Evolutionary conservation across 1,284 basidiomycete species (phyloP), one percentile per base, ranked within the genome.

Genomic region (Naganishia cerealis): DNA sequence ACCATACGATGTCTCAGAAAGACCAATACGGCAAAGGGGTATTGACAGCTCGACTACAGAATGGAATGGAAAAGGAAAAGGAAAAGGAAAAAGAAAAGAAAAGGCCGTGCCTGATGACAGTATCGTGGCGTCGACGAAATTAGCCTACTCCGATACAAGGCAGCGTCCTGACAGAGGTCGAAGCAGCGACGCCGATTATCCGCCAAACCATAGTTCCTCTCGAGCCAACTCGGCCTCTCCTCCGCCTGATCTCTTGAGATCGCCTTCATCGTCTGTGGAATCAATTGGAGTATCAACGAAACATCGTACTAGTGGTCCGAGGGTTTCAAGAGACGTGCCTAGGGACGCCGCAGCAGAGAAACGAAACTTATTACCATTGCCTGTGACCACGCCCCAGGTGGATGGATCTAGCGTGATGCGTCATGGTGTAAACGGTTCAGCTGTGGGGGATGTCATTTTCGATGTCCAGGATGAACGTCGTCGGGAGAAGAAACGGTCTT

Each of bases 201-300:
- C 62, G 52, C 40, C 48, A 12, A 55, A 58, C 15, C 16, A 40
- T 29, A 42, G 50, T 3, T 54, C 56, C 1, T 62, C 53, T 16
- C 38, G 62, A 13, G 39, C 62, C 10, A 58, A 65, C 52, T 65
- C 62, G 8, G 62, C 62, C 6, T 65, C 61, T 65, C 67, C 67
- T 18, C 67, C 67, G 33, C 61, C 67, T 18, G 67, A 69, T 55
- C 50, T 65, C 9, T 50, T 69, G 24, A 48, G 61, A 26, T 69
- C 68, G 6, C 53, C 36, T 39, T 55, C 66, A 26, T 67, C 66
- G 9, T 57, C 57, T 15, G 13, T 65, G 7, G 48, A 52, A 33
- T 65, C 62, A 21, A 36, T 65, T 21, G 59, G 50, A 15, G 1
- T 68, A n/a, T 40, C 53, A 29, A 65, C 55, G 3, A 36, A 12